phyloP scores from a whole-genome alignment of 129 eudicot species.

The Flaveria sonorensis region DNA sequence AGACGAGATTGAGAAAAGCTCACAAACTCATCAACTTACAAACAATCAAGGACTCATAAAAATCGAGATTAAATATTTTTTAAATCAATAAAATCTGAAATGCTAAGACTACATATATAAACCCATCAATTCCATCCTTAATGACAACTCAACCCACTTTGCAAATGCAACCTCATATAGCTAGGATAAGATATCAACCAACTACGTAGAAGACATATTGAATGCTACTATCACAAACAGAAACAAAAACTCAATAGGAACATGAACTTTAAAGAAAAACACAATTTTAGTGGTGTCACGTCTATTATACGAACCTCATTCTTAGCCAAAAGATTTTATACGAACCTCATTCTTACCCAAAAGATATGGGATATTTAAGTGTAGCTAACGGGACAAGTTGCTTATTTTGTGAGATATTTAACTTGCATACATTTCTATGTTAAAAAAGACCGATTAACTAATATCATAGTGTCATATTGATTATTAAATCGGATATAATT shows the following conservation, averaged over 20 bases:
- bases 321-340: conserved; percentile 26
- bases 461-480: neutral
- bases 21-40: too few species aligned
- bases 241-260: neutral
- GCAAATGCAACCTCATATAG: neutral
- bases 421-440: neutral
- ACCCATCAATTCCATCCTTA: neutral
- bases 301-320: conserved; percentile 2
- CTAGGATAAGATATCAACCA: neutral
- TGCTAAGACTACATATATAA: too few species aligned
- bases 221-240: neutral
- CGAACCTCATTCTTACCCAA: conserved; percentile 28
- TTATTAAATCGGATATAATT: too few species aligned
- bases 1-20: too few species aligned
- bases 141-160: neutral
- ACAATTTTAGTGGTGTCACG: neutral
- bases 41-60: too few species aligned
- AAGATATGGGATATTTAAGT: neutral
- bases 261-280: neutral
- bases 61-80: too few species aligned
- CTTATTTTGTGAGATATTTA: conserved; percentile 4
- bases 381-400: neutral
- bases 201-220: neutral
- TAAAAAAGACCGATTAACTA: neutral
- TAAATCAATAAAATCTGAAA: too few species aligned